Conservation (phyloP, 345 rosid genomes). For the Hibiscus trionum region DNA sequence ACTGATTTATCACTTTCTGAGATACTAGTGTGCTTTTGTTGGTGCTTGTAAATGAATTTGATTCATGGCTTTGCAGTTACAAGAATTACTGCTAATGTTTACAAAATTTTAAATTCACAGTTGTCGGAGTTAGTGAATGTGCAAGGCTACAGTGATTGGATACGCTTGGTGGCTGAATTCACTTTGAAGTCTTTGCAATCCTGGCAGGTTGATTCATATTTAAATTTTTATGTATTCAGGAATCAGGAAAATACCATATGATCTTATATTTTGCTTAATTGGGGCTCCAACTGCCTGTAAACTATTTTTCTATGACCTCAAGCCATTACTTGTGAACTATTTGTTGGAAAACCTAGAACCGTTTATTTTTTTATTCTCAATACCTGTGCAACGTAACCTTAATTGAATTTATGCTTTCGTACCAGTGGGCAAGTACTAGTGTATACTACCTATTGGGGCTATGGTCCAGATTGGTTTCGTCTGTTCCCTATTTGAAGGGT, state of each 20-base stretch:
- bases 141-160: conserved; percentile 98
- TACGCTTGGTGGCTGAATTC: conserved; percentile 91
- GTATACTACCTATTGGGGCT: conserved; percentile 92
- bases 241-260: neutral
- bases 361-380: conserved; percentile 11
- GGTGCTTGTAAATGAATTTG: neutral
- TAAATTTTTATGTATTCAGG: neutral
- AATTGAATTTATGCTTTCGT: conserved; percentile 19
- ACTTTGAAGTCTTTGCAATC: conserved; percentile 90
- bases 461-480: conserved; percentile 93
- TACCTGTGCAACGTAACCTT: conserved; percentile 11
- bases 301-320: neutral
- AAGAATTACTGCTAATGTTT: conserved; percentile 8
- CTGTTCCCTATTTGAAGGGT: conserved; percentile 91
- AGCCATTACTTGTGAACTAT: neutral
- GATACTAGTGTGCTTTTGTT: neutral
- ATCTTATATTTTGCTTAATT: neutral
- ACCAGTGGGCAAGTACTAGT: conserved; percentile 99
- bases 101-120: conserved; percentile 40
- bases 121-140: conserved; percentile 96
- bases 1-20: neutral
- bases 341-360: neutral
- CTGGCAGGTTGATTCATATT: conserved; percentile 71
- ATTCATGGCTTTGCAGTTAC: conserved; percentile 3
- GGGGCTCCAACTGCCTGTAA: conserved; percentile 1